These are phyloP conservation scores for Symbiotaphrina buchneri DNA, from an alignment of 495 filamentous ascomycete species.

Conservation along the genomic window DNA sequence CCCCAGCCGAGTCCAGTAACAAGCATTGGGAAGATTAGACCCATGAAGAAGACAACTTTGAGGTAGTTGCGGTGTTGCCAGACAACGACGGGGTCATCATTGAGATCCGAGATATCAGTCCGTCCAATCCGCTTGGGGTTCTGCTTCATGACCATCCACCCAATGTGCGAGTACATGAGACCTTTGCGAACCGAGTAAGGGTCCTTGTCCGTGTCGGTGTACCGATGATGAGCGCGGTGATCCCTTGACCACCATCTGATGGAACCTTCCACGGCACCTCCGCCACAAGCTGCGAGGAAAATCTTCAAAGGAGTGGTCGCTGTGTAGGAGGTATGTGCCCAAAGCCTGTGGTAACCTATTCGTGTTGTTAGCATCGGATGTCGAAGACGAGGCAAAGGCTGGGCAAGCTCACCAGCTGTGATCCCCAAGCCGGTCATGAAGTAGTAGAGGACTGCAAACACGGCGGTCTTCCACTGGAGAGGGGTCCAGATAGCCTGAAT, in stretches of 20 bases:
- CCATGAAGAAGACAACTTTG: slow-evolving; percentile 6
- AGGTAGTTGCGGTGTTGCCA: slow-evolving; percentile 11
- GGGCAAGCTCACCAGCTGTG: slow-evolving; percentile 36
- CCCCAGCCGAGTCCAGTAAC: slow-evolving; percentile 12
- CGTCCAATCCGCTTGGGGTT: slow-evolving; percentile 19
- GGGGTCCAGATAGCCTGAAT: slow-evolving; percentile 67
- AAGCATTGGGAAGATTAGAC: slow-evolving; percentile 7
- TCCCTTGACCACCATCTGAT: slow-evolving; percentile 95
- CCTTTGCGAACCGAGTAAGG: slow-evolving; percentile 98
- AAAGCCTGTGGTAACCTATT: slow-evolving; percentile 68
- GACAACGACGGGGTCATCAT: slow-evolving; percentile 10
- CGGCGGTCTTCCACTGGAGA: slow-evolving; percentile 46
- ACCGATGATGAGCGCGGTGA: slow-evolving; percentile 94
- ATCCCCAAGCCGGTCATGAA: slow-evolving; percentile 81
- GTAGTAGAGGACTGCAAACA: slow-evolving; percentile 76
- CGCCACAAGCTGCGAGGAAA: slow-evolving; percentile 79
- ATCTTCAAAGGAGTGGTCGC: slow-evolving; percentile 74
- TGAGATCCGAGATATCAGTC: slow-evolving; percentile 12
- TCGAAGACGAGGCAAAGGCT: slow-evolving; percentile 6
- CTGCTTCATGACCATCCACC: slow-evolving; percentile 37
- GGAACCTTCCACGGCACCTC: slow-evolving; percentile 88
- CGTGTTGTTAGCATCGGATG: slow-evolving; percentile 7
- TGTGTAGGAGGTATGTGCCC: slow-evolving; percentile 90
- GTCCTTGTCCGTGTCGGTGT: slow-evolving; percentile 98
- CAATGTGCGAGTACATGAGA: slow-evolving; percentile 85